phyloP scores from a whole-genome alignment of 2,329 filamentous ascomycete genomes.

The Calycina herbarum region DNA sequence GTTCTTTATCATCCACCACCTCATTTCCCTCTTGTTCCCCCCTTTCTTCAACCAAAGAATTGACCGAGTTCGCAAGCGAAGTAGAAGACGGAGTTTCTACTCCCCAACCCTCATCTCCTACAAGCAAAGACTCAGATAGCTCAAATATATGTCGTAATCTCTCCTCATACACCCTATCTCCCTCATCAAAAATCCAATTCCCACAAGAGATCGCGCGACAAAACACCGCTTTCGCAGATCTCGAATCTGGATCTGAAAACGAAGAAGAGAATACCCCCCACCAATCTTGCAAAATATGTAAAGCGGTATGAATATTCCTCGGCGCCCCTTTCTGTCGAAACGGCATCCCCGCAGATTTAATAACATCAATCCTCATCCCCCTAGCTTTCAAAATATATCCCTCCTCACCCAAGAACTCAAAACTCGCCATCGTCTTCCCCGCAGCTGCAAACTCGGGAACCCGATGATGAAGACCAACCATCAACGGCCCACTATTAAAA shows the following conservation, averaged over 20 bases:
- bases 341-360: slow-evolving; percentile 21
- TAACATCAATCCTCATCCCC: slow-evolving; percentile 27
- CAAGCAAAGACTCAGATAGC: slow-evolving; percentile 14
- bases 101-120: slow-evolving; percentile 9
- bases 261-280: slow-evolving; percentile 27
- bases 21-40: neutral
- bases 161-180: slow-evolving; percentile 15
- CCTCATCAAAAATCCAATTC: slow-evolving; percentile 25
- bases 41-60: slow-evolving; percentile 12
- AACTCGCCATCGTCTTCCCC: slow-evolving; percentile 19
- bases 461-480: slow-evolving; percentile 28
- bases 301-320: slow-evolving; percentile 19
- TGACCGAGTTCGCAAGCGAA: slow-evolving; percentile 6
- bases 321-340: slow-evolving; percentile 23
- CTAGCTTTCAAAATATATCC: slow-evolving; percentile 24
- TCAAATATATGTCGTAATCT: slow-evolving; percentile 28
- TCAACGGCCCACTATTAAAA: slow-evolving; percentile 11
- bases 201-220: slow-evolving; percentile 30
- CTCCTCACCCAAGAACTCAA: slow-evolving; percentile 19
- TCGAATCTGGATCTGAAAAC: slow-evolving; percentile 12
- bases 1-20: slow-evolving; percentile 19
- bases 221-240: slow-evolving; percentile 23
- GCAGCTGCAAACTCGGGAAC: slow-evolving; percentile 28
- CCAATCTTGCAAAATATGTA: slow-evolving; percentile 31
- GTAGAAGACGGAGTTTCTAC: slow-evolving; percentile 9